phyloP scores from a whole-genome alignment of 2,329 filamentous ascomycete species.

The Shiraia bambusicola region DNA sequence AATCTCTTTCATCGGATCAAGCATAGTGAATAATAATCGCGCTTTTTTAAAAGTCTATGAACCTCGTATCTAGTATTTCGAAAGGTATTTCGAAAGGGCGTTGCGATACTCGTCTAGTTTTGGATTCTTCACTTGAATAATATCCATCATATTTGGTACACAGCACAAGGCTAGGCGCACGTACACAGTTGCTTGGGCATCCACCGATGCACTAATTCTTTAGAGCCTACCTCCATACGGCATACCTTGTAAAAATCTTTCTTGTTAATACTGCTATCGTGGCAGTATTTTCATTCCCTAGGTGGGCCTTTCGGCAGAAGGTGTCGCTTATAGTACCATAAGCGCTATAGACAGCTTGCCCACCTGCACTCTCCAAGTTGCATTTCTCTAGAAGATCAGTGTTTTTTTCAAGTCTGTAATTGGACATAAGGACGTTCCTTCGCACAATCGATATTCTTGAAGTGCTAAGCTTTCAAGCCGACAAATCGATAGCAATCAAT shows the following conservation, averaged over 20 bases:
- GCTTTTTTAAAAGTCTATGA: conserved; percentile 1
- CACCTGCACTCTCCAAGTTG: conserved; percentile 4
- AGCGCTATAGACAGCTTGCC: conserved; percentile 3
- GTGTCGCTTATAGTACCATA: conserved; percentile 4
- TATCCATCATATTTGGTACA: conserved; percentile 4
- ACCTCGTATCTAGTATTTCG: conserved; percentile 4
- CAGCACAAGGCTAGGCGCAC: conserved; percentile 9
- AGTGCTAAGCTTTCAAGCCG: too few species aligned
- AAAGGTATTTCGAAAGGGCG: conserved; percentile 4
- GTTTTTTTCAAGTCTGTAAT: conserved; percentile 2
- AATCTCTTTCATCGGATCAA: background rate
- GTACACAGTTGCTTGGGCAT: conserved; percentile 6
- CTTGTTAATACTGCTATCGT: conserved; percentile 4
- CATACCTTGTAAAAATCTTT: conserved; percentile 6
- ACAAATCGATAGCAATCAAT: conserved; percentile 1
- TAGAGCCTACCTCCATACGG: too few species aligned
- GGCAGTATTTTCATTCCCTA: conserved; percentile 8
- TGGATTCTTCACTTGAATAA: conserved; percentile 7
- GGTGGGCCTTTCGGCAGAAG: conserved; percentile 3
- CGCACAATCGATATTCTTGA: conserved; percentile 4
- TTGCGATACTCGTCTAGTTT: conserved; percentile 6
- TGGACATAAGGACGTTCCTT: conserved; percentile 4
- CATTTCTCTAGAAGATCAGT: background rate
- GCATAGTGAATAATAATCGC: background rate
- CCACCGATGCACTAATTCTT: conserved; percentile 8